Conservation (phyloP, 1,284 basidiomycete species). For the Somion occarium region DNA sequence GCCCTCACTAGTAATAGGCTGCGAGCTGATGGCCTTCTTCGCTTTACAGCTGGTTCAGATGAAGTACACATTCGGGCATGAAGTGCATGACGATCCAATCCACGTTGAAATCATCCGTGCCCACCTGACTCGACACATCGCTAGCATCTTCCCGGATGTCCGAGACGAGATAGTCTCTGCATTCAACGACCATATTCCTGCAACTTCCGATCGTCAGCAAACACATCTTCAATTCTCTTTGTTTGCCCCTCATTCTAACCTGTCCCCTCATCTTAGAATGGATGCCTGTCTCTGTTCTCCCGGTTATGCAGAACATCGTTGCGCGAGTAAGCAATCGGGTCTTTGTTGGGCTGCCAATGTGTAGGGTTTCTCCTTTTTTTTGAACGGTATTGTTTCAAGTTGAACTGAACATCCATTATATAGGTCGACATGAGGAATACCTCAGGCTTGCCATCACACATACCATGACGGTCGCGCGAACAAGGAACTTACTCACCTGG, state of each 20-base stretch:
- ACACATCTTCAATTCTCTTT: conserved; percentile 2
- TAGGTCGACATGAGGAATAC: neutral
- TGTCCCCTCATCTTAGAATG: conserved; percentile 19
- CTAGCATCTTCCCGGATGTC: conserved; percentile 21
- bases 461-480: neutral
- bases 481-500: neutral
- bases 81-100: conserved; percentile 20
- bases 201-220: conserved; percentile 15
- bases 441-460: neutral
- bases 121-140: conserved; percentile 23
- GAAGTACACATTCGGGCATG: conserved; percentile 21
- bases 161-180: conserved; percentile 25
- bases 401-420: neutral
- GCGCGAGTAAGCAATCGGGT: conserved; percentile 37
- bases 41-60: too few species aligned
- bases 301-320: conserved; percentile 27
- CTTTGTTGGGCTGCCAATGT: conserved; percentile 40
- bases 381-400: too few species aligned
- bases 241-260: conserved; percentile 1
- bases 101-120: conserved; percentile 23
- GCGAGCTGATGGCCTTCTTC: too few species aligned
- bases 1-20: too few species aligned
- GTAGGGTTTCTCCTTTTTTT: conserved; percentile 25
- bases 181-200: conserved; percentile 18
- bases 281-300: conserved; percentile 24